Conservation (phyloP, 208 protist species). For the Acanthamoeba sp. region DNA sequence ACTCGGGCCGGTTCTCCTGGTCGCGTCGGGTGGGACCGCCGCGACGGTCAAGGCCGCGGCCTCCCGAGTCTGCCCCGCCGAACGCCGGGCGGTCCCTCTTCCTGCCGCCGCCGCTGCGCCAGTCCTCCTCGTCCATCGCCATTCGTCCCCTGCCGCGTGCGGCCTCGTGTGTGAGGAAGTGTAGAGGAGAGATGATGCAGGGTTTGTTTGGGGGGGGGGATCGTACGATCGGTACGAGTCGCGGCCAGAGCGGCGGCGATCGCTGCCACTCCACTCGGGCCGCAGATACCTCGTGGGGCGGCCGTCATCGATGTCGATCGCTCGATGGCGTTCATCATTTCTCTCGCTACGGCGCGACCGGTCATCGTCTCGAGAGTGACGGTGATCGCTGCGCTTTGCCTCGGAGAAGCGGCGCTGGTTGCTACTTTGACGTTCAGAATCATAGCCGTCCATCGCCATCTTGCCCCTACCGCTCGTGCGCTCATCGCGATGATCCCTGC, state of each 20-base stretch:
- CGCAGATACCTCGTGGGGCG: neutral
- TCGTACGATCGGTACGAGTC: neutral
- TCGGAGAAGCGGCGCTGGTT: neutral
- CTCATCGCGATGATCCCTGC: neutral
- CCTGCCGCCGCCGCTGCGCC: neutral
- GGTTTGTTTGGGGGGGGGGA: too few species aligned
- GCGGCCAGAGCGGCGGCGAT: neutral
- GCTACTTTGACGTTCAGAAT: too few species aligned
- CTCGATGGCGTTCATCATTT: neutral
- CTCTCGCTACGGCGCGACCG: too few species aligned
- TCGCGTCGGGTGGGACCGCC: neutral
- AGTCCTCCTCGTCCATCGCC: neutral
- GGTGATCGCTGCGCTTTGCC: neutral
- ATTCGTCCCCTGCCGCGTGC: neutral
- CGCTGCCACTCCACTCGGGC: neutral
- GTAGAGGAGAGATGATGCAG: too few species aligned
- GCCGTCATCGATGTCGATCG: neutral
- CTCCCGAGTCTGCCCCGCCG: neutral
- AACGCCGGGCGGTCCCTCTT: conserved; percentile 24
- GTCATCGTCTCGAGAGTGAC: too few species aligned
- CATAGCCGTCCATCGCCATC: neutral
- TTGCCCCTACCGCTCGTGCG: too few species aligned
- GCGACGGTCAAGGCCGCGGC: too few species aligned
- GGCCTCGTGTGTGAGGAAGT: too few species aligned
- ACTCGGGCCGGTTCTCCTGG: neutral